phyloP scores from a whole-genome alignment of 192 early-diverging fungal genomes.

The Radiomyces spectabilis region DNA sequence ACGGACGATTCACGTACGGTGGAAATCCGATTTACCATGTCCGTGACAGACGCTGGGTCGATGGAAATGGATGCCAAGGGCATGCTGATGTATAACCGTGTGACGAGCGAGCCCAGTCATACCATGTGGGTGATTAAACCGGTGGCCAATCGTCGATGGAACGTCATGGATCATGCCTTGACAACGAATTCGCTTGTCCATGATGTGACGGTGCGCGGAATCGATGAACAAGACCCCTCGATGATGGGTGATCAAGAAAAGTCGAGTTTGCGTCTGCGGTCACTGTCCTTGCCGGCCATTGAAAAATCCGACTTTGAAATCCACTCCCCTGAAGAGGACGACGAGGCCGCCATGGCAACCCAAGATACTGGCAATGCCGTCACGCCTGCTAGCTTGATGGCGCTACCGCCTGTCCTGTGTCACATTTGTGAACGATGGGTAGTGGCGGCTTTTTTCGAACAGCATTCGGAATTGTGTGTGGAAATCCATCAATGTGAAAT shows the following conservation, averaged over 20 bases:
- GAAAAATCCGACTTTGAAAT: neutral
- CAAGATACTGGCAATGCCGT: neutral
- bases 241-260: no score
- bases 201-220: no score
- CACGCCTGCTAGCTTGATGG: neutral
- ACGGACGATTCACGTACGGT: conserved; percentile 57
- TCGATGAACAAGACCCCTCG: no score
- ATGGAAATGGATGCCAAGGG: conserved; percentile 74
- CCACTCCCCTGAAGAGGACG: neutral
- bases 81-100: conserved; percentile 71
- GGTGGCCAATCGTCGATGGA: conserved; percentile 21
- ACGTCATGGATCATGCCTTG: conserved; percentile 10
- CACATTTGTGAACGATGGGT: conserved; percentile 72
- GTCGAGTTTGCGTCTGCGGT: neutral
- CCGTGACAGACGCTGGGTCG: conserved; percentile 11
- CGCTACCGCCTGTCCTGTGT: conserved; percentile 52
- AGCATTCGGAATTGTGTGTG: conserved; percentile 61
- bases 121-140: conserved; percentile 80
- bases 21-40: conserved; percentile 54
- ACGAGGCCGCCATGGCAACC: neutral
- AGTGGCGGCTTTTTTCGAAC: conserved; percentile 65
- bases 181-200: no score
- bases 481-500: conserved; percentile 74
- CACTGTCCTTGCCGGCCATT: neutral
- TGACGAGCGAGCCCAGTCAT: conserved; percentile 51